These are phyloP conservation scores for Jacaranda copaia DNA, from an alignment of 257 asterid species.

Conservation along the genomic window DNA sequence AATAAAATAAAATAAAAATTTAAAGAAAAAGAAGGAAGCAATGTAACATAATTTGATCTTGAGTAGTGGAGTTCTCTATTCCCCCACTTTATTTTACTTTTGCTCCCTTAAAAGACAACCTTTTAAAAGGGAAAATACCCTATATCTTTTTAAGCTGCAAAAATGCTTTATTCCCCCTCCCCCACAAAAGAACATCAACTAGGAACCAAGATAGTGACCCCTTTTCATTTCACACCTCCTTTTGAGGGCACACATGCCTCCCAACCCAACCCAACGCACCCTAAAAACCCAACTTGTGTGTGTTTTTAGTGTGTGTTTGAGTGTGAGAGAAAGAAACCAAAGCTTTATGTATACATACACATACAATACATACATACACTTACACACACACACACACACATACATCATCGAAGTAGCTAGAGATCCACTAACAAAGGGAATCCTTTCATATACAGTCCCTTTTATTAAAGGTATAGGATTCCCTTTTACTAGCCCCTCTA, in stretches of 20 bases:
- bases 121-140: conserved; percentile 64
- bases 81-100: conserved; percentile 60
- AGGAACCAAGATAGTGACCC: conserved; percentile 75
- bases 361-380: not conserved
- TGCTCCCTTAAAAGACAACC: conserved; percentile 68
- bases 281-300: conserved; percentile 23
- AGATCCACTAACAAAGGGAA: conserved; percentile 46
- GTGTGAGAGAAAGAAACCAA: conserved; percentile 25
- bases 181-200: conserved; percentile 76
- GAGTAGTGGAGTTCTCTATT: conserved; percentile 77
- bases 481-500: conserved; percentile 63
- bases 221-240: conserved; percentile 71
- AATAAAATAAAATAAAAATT: not conserved
- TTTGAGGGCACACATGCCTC: conserved; percentile 68
- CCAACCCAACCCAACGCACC: conserved; percentile 20
- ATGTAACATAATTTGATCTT: conserved; percentile 36
- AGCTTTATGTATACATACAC: not conserved
- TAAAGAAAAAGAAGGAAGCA: not conserved
- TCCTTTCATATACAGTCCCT: conserved; percentile 34
- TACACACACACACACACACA: not conserved
- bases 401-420: conserved; percentile 24
- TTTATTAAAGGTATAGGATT: conserved; percentile 65
- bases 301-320: conserved; percentile 29
- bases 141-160: conserved; percentile 58
- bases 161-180: conserved; percentile 65